Evolutionary conservation across 176 grass and related monocot genomes (phyloP), one percentile per base, ranked within the genome.

Genomic region (Microstegium vimineum): DNA sequence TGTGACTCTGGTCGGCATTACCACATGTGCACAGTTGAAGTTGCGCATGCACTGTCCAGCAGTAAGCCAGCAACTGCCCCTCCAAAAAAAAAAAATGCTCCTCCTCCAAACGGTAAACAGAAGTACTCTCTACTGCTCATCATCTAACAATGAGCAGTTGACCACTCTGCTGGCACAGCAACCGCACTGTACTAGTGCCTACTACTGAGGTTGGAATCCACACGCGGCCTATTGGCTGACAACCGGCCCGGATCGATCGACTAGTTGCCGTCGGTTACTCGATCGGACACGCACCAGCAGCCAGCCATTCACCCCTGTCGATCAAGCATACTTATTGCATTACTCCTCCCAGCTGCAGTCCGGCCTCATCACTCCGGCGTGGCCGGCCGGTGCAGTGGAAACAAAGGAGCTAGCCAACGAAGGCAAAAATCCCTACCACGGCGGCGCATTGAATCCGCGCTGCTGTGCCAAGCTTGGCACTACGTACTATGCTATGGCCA

Each of bases 381-480:
- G 51, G 5, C 5, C 18, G 49, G 49, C 0, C 22, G 22, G 52
- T 43, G 25, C 75, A n/a, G 26, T 45, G 57, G 36, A 42, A 42
- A 28, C n/a, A 10, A 27, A 42, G 14, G n/a, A 15, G 7, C 27
- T 46, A 15, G 7, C 27, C 71, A 31, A 5, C n/a, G 20, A 27
- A 28, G 18, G 56, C 35, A 41, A n/a, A 61, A 18, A 20, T 30
- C 34, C 38, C 62, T 73, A 90, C 88, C 73, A 59, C 0, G 30
- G 73, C 88, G 88, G 88, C 83, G 88, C 88, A 90, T 82, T 82
- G 45, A 86, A 89, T 69, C 27, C 36, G 61, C 10, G 16, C 30
- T 30, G 69, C 40, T 28, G 69, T 72, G 69, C 12, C 41, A 23
- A n/a, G 36, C 37, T 43, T 14, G 22, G 37, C 69, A 41, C 51